These are phyloP conservation scores for Inga oerstediana DNA, from an alignment of 306 rosid species.

Conservation along the genomic window DNA sequence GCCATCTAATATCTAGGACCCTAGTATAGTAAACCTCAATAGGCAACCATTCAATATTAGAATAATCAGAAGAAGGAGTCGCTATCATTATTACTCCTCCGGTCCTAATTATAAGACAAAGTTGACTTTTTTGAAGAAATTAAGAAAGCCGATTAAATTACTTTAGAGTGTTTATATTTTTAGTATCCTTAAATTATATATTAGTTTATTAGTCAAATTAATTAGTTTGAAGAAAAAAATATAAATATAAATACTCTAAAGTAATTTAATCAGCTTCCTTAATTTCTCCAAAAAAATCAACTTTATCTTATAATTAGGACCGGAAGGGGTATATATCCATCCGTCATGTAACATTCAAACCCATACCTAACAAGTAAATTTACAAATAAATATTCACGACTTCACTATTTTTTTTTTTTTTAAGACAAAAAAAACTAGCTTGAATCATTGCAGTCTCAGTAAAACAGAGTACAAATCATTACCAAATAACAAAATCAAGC, in stretches of 20 bases:
- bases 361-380: slow-evolving; percentile 33
- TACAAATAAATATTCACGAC: neutral
- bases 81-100: slow-evolving; percentile 33
- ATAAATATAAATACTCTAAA: too few species aligned
- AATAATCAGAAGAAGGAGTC: slow-evolving; percentile 32
- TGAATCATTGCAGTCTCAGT: slow-evolving; percentile 16
- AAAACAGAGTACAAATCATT: neutral
- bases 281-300: too few species aligned
- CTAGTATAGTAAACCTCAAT: neutral
- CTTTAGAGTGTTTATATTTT: too few species aligned
- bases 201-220: too few species aligned
- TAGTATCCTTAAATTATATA: too few species aligned
- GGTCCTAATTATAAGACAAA: too few species aligned
- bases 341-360: slow-evolving; percentile 30
- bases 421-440: neutral
- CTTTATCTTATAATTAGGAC: too few species aligned
- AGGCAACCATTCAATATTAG: slow-evolving; percentile 13
- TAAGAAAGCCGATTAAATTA: too few species aligned
- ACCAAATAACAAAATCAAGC: neutral
- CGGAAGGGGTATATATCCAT: slow-evolving; percentile 28
- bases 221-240: too few species aligned
- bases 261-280: too few species aligned
- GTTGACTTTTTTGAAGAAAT: too few species aligned
- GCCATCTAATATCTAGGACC: slow-evolving; percentile 3
- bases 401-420: neutral